Evolutionary conservation across 805 yeast species (phyloP).

Genomic region (Metschnikowia baotianmanensis): DNA sequence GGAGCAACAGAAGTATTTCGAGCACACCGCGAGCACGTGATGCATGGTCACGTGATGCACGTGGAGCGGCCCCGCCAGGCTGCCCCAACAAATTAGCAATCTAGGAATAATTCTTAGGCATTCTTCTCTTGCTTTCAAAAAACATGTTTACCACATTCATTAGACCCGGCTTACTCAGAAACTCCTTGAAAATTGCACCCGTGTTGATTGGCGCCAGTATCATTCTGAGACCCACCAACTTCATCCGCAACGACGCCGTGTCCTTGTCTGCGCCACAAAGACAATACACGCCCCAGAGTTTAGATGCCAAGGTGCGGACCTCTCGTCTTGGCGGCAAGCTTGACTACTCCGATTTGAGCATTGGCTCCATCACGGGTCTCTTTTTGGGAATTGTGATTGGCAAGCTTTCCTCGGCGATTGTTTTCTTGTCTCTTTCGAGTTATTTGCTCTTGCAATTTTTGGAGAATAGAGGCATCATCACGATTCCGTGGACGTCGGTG

Average conservation of each 20-base stretch:
- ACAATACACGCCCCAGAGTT: slow-evolving; percentile 11
- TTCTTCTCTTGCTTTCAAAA: not conserved
- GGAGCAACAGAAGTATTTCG: not conserved
- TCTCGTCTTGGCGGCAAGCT: slow-evolving; percentile 43
- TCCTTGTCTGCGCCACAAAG: slow-evolving; percentile 15
- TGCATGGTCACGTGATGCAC: not conserved
- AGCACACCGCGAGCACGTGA: too few species aligned
- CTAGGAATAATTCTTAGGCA: too few species aligned
- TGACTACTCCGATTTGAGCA: slow-evolving; percentile 59
- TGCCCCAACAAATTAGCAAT: slow-evolving; percentile 4
- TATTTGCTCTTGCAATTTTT: slow-evolving; percentile 50
- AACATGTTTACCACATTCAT: slow-evolving; percentile 16
- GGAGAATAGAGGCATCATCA: slow-evolving; percentile 51
- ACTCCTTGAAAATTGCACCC: slow-evolving; percentile 13
- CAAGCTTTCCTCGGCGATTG: slow-evolving; percentile 53
- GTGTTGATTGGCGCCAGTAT: slow-evolving; percentile 16
- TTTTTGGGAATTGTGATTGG: slow-evolving; percentile 60
- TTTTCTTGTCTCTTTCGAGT: slow-evolving; percentile 45
- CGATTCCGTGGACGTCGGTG: slow-evolving; percentile 43
- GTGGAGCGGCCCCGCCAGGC: too few species aligned
- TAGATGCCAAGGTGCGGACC: slow-evolving; percentile 11
- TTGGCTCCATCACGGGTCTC: slow-evolving; percentile 63
- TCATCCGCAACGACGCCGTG: slow-evolving; percentile 16
- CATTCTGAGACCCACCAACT: slow-evolving; percentile 11
- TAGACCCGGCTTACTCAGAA: slow-evolving; percentile 14